These are phyloP conservation scores for Papiliotrema flavescens DNA, from an alignment of 1,284 basidiomycete genomes.

Conservation along the genomic window DNA sequence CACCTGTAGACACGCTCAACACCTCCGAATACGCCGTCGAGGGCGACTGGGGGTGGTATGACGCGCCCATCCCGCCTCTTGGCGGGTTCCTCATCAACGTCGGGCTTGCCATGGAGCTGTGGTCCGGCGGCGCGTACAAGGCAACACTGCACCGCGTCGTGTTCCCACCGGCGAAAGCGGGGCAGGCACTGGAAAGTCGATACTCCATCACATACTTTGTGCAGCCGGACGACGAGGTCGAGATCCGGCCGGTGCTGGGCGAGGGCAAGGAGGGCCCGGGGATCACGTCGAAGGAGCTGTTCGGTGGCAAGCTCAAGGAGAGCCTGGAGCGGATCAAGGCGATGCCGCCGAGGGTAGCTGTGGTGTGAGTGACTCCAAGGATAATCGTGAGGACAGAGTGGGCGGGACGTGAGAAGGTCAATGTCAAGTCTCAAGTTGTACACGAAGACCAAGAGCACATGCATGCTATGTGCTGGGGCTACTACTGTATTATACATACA, in stretches of 20 bases:
- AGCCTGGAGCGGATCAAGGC: conserved; percentile 19
- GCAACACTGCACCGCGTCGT: conserved; percentile 23
- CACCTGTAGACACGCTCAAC: neutral
- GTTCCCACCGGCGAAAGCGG: conserved; percentile 10
- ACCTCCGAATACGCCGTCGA: conserved; percentile 1
- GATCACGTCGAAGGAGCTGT: conserved; percentile 25
- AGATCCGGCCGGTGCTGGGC: conserved; percentile 17
- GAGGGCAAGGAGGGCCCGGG: conserved; percentile 16
- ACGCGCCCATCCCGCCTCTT: conserved; percentile 19
- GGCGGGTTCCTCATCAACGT: conserved; percentile 25
- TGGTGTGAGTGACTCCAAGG: too few species aligned
- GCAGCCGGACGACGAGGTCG: conserved; percentile 25
- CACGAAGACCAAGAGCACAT: too few species aligned
- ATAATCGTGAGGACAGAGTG: too few species aligned
- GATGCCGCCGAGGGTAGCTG: neutral
- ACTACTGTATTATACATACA: too few species aligned
- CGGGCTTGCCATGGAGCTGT: conserved; percentile 24
- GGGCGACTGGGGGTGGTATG: conserved; percentile 14
- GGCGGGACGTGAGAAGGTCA: too few species aligned
- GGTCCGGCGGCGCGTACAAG: conserved; percentile 21
- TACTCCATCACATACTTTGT: conserved; percentile 22
- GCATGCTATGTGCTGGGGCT: too few species aligned
- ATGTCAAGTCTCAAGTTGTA: too few species aligned
- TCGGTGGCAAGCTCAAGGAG: conserved; percentile 20
- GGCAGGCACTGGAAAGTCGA: conserved; percentile 11